These are phyloP conservation scores for Articulospora tetracladia DNA, from an alignment of 495 filamentous ascomycete species.

Conservation along the genomic window DNA sequence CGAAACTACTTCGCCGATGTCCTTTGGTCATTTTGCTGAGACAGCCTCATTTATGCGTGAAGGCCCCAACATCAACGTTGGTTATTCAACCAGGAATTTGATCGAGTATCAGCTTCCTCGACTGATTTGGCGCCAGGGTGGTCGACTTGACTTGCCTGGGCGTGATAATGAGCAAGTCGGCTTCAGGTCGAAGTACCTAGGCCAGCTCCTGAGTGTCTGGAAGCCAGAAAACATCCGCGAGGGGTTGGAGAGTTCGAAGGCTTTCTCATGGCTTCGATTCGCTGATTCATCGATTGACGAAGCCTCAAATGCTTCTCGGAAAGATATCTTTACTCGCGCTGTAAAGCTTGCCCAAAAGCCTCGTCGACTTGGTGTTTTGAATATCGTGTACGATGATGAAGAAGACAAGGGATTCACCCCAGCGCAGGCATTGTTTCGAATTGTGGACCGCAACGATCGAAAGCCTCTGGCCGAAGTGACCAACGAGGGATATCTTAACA, in stretches of 20 bases:
- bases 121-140: conserved; percentile 71
- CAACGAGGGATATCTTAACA: conserved; percentile 64
- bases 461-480: conserved; percentile 67
- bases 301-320: conserved; percentile 59
- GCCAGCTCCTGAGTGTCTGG: conserved; percentile 86
- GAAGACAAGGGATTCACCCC: conserved; percentile 58
- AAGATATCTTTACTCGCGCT: conserved; percentile 57
- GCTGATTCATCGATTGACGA: conserved; percentile 73
- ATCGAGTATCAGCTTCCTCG: conserved; percentile 82
- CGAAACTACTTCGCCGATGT: conserved; percentile 83
- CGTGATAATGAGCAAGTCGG: conserved; percentile 70
- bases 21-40: conserved; percentile 80
- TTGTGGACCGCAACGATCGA: conserved; percentile 65
- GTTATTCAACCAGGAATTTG: conserved; percentile 80
- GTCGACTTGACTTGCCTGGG: conserved; percentile 72
- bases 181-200: conserved; percentile 68
- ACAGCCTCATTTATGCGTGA: conserved; percentile 93
- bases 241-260: conserved; percentile 46
- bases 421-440: conserved; percentile 73
- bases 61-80: conserved; percentile 71
- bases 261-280: conserved; percentile 91
- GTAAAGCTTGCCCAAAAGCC: conserved; percentile 31
- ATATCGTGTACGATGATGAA: conserved; percentile 56
- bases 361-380: conserved; percentile 31
- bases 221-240: conserved; percentile 71